A percentile compares a stretch with the other conserved stretches of the same genome.
These are phyloP conservation scores for Neospermospora avenae DNA, from an alignment of 2,329 filamentous ascomycete species.

Conservation along the genomic window DNA sequence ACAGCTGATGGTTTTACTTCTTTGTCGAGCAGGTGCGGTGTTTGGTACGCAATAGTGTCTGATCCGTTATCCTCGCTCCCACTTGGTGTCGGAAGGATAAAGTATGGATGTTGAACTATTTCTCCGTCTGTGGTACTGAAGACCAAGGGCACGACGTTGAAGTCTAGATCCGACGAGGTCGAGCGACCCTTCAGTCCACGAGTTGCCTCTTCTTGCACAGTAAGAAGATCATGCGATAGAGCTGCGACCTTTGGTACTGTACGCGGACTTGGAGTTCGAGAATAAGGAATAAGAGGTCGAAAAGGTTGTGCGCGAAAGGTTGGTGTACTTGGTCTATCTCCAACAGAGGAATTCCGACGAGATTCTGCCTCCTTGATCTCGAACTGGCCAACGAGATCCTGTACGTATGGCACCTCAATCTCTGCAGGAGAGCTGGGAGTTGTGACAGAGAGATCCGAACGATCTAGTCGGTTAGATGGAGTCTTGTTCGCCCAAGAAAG, in stretches of 20 bases:
- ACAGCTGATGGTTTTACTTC: background rate
- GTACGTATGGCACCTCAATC: background rate
- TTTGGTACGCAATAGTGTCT: background rate
- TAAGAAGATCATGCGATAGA: background rate
- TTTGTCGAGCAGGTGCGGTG: background rate
- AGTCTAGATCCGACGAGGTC: background rate
- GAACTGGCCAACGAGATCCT: background rate
- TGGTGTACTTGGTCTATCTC: background rate
- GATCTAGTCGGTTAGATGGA: slow-evolving; percentile 4
- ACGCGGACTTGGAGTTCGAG: background rate
- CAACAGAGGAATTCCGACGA: slow-evolving; percentile 5
- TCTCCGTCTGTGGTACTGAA: background rate
- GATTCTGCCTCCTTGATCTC: background rate
- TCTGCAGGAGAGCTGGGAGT: background rate
- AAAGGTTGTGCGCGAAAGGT: background rate
- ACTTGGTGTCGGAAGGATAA: background rate
- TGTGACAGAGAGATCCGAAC: slow-evolving; percentile 1
- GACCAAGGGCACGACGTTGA: background rate
- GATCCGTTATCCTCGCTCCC: background rate
- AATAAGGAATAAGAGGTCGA: background rate
- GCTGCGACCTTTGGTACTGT: background rate
- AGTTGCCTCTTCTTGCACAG: background rate
- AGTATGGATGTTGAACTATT: background rate
- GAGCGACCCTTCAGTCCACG: background rate
- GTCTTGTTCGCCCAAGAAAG: slow-evolving; percentile 17